phyloP scores from a whole-genome alignment of 2,329 filamentous ascomycete genomes.

The Claviceps quebecensis region DNA sequence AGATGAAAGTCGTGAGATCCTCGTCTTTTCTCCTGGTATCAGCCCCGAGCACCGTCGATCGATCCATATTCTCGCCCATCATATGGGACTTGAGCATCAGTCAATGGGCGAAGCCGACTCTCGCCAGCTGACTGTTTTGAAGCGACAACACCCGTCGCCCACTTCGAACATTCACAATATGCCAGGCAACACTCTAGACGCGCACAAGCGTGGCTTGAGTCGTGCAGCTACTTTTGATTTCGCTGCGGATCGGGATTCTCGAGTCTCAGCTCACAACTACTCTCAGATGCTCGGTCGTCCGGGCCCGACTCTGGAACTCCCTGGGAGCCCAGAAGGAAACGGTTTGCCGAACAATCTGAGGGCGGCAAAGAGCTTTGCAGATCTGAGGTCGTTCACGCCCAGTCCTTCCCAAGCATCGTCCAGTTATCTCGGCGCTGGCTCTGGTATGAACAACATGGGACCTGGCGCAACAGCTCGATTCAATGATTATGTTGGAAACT shows the following conservation, averaged over 20 bases:
- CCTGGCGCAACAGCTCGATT: slow-evolving; percentile 25
- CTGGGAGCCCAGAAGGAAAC: slow-evolving; percentile 57
- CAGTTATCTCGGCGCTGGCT: slow-evolving; percentile 46
- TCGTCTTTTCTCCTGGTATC: slow-evolving; percentile 72
- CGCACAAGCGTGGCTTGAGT: slow-evolving; percentile 72
- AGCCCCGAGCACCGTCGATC: slow-evolving; percentile 74
- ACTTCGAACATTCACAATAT: slow-evolving; percentile 41
- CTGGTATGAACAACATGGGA: slow-evolving; percentile 41
- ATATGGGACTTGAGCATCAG: slow-evolving; percentile 82
- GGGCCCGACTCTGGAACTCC: slow-evolving; percentile 71
- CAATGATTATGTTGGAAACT: slow-evolving; percentile 29
- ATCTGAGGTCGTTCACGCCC: slow-evolving; percentile 86
- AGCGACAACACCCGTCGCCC: slow-evolving; percentile 41
- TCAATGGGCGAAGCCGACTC: slow-evolving; percentile 81
- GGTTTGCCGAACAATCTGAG: slow-evolving; percentile 66
- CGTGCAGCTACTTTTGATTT: slow-evolving; percentile 97
- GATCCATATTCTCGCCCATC: slow-evolving; percentile 87
- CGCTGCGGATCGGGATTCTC: slow-evolving; percentile 61
- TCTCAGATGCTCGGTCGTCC: slow-evolving; percentile 61
- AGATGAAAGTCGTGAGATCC: slow-evolving; percentile 59
- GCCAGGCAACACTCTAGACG: slow-evolving; percentile 55
- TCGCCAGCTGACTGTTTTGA: slow-evolving; percentile 82
- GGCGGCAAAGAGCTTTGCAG: slow-evolving; percentile 91
- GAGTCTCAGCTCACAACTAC: slow-evolving; percentile 53
- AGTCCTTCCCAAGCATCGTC: slow-evolving; percentile 77